A percentile compares a stretch with the other conserved stretches of the same genome.
phyloP scores from a whole-genome alignment of 352 stramenopile genomes.

The Globisporangium polare region DNA sequence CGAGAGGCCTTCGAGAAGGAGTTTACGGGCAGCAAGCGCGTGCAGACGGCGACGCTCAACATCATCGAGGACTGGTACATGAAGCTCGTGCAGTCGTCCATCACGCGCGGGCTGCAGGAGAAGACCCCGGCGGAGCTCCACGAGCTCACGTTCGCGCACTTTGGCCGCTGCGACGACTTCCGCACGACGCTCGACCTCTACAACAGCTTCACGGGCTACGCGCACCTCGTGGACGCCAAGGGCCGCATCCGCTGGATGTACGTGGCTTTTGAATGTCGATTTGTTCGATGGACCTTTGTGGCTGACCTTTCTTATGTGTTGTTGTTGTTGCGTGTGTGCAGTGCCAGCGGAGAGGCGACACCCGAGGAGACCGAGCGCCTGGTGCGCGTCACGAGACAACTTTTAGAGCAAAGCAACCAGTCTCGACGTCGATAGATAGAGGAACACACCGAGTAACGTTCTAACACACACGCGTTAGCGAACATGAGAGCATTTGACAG shows the following conservation, averaged over 20 bases:
- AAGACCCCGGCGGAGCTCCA: slow-evolving; percentile 47
- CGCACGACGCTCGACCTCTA: slow-evolving; percentile 72
- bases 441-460: neutral
- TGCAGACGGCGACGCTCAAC: slow-evolving; percentile 72
- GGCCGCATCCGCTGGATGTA: slow-evolving; percentile 86
- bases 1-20: slow-evolving; percentile 51
- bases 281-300: no score
- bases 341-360: slow-evolving; percentile 58
- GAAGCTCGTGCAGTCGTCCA: slow-evolving; percentile 72
- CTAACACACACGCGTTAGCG: neutral
- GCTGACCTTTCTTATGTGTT: slow-evolving; percentile 15
- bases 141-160: slow-evolving; percentile 57
- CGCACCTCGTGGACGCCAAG: slow-evolving; percentile 73
- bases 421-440: slow-evolving; percentile 24
- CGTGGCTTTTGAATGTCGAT: neutral
- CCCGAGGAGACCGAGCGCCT: slow-evolving; percentile 56
- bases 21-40: slow-evolving; percentile 27
- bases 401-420: slow-evolving; percentile 50
- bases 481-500: neutral
- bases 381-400: slow-evolving; percentile 50
- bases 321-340: slow-evolving; percentile 23
- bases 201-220: slow-evolving; percentile 88
- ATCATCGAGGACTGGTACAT: slow-evolving; percentile 90
- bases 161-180: slow-evolving; percentile 79
- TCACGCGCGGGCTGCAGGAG: slow-evolving; percentile 52